Evolutionary conservation across 768 basidiomycete species (phyloP), one percentile per base, ranked within the genome.

Genomic region (Panaeolus papilionaceus): DNA sequence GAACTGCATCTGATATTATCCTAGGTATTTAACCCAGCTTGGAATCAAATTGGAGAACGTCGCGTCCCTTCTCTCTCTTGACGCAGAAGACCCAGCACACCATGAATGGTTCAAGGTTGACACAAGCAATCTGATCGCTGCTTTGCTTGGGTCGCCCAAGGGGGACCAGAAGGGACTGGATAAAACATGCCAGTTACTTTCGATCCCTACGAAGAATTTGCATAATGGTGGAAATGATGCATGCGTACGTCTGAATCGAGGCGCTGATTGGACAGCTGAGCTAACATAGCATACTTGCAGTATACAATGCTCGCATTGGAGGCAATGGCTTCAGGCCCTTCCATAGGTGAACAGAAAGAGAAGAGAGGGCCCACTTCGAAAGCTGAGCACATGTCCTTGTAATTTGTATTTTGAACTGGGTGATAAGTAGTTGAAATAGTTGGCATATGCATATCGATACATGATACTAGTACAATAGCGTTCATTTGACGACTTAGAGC

Each of bases 171-270:
- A 86, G 61, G 79, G 81, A 1, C 84, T 96, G 23, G 86, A 86
- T 68, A 85, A 87, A 45, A 83, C 88, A 37, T 92, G 90, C 76
- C 79, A 80, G 51, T 86, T 89, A 63, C 82, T 96, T 23, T 85
- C 88, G 63, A 82, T 94, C 62, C 69, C 78, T 0, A 85, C 86
- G 0, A 70, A 82, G 40, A 80, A 83, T 71, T 70, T 92, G 66
- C 95, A 95, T 82, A 96, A 96, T 73, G 93, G 92, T 0, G 94
- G 93, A 0, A 95, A 95, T 73, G 93, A 95, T 75, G 93, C 94
- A 1, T 84, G 91, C 75, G 94, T 94, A 71, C 45, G 89, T 79
- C 18, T 40, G 39, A 44, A 2, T 66, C 9, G 16, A 64, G 4
- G n/a, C 51, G 44, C n/a, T 38, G 40, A 8, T 28, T 20, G 4